phyloP scores from a whole-genome alignment of 345 rosid species.

The Corchorus capsularis region DNA sequence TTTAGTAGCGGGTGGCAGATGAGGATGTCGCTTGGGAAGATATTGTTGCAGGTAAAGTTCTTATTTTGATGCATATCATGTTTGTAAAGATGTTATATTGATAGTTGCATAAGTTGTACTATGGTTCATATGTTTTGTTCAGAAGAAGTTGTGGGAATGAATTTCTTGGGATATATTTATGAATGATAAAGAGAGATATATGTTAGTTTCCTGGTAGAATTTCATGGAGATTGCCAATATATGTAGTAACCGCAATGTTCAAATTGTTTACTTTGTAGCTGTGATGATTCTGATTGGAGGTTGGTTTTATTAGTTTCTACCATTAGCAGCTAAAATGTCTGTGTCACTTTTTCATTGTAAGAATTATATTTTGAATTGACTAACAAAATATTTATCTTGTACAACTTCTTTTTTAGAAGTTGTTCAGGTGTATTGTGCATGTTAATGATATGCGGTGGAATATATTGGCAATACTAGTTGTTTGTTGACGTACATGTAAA shows the following conservation, averaged over 20 bases:
- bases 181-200: background rate
- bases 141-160: background rate
- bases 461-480: slow-evolving; percentile 12
- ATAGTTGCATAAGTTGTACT: background rate
- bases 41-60: slow-evolving; percentile 76
- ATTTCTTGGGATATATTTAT: background rate
- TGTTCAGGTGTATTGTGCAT: background rate
- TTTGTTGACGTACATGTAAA: slow-evolving; percentile 14
- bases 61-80: background rate
- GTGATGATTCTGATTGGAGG: background rate
- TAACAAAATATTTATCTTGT: background rate
- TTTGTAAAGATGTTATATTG: background rate
- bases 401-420: background rate
- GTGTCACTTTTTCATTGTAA: background rate
- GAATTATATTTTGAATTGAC: background rate
- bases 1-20: slow-evolving; percentile 99
- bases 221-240: background rate
- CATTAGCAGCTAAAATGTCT: background rate
- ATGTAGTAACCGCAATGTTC: background rate
- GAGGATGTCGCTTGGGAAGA: slow-evolving; percentile 99
- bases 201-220: background rate
- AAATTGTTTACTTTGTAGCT: background rate
- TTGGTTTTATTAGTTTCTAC: background rate
- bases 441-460: background rate
- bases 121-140: background rate